Evolutionary conservation across 805 yeast genomes (phyloP), one percentile per base, ranked within the genome.

Genomic region (Starmerella potacharoeniae): DNA sequence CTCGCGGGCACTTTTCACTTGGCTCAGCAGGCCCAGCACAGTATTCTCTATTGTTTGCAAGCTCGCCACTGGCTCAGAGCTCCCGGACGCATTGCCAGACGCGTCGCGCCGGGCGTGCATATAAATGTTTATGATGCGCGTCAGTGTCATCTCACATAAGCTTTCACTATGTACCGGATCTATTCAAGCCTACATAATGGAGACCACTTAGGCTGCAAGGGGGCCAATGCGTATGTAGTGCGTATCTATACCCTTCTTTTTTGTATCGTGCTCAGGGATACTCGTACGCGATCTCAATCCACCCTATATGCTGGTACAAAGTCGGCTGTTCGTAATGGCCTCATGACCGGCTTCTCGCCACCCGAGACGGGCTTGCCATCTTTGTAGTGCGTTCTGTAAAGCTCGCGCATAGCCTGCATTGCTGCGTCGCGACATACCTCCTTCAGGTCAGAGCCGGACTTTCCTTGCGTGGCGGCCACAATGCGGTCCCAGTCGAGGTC

Each of bases 371-470:
- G 13, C 31, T 33, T 31, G n/a, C 52, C 36, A n/a, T 51, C 29
- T 22, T 46, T 54, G 33, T 52, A 55, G 33, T 57, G 60, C 10
- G 49, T 46, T 54, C 79, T 73, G 55, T 91, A 86, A 66, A 79
- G 87, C 68, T 93, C 97, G 62, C 95, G 77, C 65, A 91, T 89
- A 0, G 96, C 86, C 61, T 77, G 77, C 74, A 90, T 78, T 1
- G 95, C 96, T 0, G 98, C 98, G 64, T 87, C 95, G 54, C 98
- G 79, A 66, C 96, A 88, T 49, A 86, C 71, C 66, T 93, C 98
- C 64, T 86, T 83, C 66, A 93, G 75, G 64, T 91, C 98, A 2
- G 95, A 85, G 2, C 98, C 98, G 60, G 95, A 85, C 65, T 80
- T 73, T 1, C 93, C 95, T 10, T 76, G 78, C 0, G 96, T 86